A percentile compares a stretch with the other conserved stretches of the same genome.
phyloP scores from a whole-genome alignment of 495 filamentous ascomycete species.

The Aspergillus funiculosus region DNA sequence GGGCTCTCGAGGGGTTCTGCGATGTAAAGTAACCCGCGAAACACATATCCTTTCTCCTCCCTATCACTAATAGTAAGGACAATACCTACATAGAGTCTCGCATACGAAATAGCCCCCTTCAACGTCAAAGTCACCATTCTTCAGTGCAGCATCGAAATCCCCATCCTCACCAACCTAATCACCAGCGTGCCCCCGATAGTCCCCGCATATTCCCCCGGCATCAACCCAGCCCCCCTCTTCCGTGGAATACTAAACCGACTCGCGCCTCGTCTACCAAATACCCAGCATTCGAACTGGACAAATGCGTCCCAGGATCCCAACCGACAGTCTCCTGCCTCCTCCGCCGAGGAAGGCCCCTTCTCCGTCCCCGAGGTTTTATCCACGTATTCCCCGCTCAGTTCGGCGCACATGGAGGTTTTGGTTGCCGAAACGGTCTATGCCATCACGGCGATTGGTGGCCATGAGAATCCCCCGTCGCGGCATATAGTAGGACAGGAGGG shows the following conservation, averaged over 20 bases:
- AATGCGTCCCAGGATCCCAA: constrained; percentile 23
- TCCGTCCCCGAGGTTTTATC: constrained; percentile 54
- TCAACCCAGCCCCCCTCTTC: constrained; percentile 72
- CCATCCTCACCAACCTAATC: constrained; percentile 77
- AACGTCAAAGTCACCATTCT: constrained; percentile 94
- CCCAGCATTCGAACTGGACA: constrained; percentile 13
- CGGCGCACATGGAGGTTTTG: constrained; percentile 58
- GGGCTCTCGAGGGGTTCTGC: constrained; percentile 97
- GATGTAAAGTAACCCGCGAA: constrained; percentile 47
- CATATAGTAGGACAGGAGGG: constrained; percentile 94
- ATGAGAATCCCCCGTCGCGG: constrained; percentile 90
- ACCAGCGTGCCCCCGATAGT: constrained; percentile 70
- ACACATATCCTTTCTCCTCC: background rate
- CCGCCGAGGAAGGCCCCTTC: constrained; percentile 39
- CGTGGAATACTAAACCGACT: constrained; percentile 75
- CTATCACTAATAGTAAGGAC: constrained; percentile 11
- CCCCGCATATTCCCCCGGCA: constrained; percentile 63
- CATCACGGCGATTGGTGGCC: constrained; percentile 82
- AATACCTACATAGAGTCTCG: constrained; percentile 55
- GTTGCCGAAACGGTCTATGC: constrained; percentile 88
- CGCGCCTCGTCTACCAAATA: constrained; percentile 48
- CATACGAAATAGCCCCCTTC: constrained; percentile 96
- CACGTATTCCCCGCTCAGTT: constrained; percentile 64
- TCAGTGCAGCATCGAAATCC: constrained; percentile 81
- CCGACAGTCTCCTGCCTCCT: constrained; percentile 14